Base-by-base conservation (phyloP, 2,329 filamentous ascomycete species). In the Pestalotiopsis sp. region DNA sequence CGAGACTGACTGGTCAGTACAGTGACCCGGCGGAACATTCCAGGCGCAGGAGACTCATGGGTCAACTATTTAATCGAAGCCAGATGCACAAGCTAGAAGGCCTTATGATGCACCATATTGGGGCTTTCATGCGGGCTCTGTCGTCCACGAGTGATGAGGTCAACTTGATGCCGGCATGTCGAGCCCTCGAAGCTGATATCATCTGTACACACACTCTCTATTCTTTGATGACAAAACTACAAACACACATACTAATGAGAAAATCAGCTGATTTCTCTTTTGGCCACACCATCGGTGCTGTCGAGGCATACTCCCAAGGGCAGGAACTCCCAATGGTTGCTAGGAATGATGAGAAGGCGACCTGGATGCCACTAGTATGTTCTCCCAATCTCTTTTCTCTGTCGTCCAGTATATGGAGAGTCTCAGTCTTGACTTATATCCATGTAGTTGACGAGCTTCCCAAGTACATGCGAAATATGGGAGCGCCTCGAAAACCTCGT, bases 321-420 rank as follows among this genome's bases (percentile, higher is more conserved):
- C 4, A 45, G 1, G 38, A 64, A 27, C 45, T 64, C 13, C n/a
- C 38, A 11, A 52, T 64, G 62, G 62, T 64, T 4, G 62, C 62
- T 12, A 64, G 49, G 20, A 64, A 64, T 20, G 62, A 64, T n/a
- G 62, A 64, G n/a, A 64, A 64, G 45, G 62, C 62, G 12, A 64
- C 62, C 6, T 64, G 62, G 62, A 64, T 64, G 62, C 62, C 62
- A 7, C 7, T 64, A 39, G 62, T 64, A 14, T 14, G 62, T 64
- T 3, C 7, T 12, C 20, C 20, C 20, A 23, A 23, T 23, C 20
- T 23, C 20, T 23, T 23, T 23, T 23, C 20, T 23, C 20, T 23
- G 20, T 23, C 20, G 20, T 23, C 20, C 20, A 23, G 20, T 23
- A 23, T 23, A 23, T 23, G 20, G 20, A 23, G 20, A 23, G 31